Evolutionary conservation across 345 rosid species (phyloP), one percentile per base, ranked within the genome.

Genomic region (Clausena lansium): DNA sequence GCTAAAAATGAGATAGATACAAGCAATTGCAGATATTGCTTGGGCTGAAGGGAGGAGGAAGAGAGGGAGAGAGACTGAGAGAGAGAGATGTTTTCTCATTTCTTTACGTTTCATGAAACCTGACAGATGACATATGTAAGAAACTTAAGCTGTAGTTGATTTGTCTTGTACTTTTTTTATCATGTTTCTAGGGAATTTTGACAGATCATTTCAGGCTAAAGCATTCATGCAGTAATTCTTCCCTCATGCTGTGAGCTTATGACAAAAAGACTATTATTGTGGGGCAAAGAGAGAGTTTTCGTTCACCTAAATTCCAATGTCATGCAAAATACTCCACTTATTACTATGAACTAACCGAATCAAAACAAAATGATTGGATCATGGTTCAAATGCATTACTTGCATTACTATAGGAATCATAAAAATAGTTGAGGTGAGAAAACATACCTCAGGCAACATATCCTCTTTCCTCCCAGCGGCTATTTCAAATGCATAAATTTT

Each of bases 401-500:
- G 36, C 33, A 59, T 62, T 52, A 74, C 10, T 63, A 10, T 13
- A 65, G 61, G 52, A 62, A 79, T 60, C 52, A 62, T 41, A 20
- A 9, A 66, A 55, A 61, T 32, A 35, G 61, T n/a, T 75, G 19
- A 50, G 19, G 47, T 27, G 67, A 71, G 54, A 78, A 60, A 79
- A 80, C 88, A 60, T 61, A 94, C 98, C 98, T 96, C 99, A n/a
- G 98, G 94, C 72, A 96, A 83, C 76, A 96, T 83, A 81, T 96
- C 98, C 83, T 88, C 87, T 79, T 89, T 90, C 83, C 93, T 92
- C 69, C 97, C 90, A 70, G 93, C 89, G 70, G 99, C 94, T 82
- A 92, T 88, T 85, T 92, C 98, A 84, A 89, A 94, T 41, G 97
- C 93, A 85, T 84, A 90, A 70, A 96, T 83, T 87, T 96, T 96